Evolutionary conservation across 257 asterid genomes (phyloP), one percentile per base, ranked within the genome.

Genomic region (Forsythia suspensa): DNA sequence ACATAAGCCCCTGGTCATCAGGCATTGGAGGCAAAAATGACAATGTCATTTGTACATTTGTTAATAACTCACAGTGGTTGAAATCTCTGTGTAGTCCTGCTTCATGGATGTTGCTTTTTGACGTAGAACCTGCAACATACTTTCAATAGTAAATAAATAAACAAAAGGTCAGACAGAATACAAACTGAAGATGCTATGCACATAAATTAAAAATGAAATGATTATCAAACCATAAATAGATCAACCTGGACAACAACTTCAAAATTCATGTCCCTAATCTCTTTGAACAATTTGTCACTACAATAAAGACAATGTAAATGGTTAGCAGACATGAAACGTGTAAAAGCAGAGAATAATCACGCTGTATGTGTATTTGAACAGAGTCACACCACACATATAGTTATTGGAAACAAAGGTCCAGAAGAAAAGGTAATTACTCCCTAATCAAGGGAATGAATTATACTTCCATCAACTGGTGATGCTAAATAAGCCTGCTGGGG

Each of bases 161-260:
- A 63, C 24, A 70, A 71, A 79, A 72, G 67, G 76, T 76, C 72
- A 68, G 73, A 71, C 37, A 77, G 61, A 75, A 70, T 42, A 57
- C 40, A 69, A 15, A 80, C 37, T 39, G 37, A 78, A 77, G 52
- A 63, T 70, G 65, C 38, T 24, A 70, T 63, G 70, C 67, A 74
- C 6, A n/a, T n/a, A 52, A 67, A 74, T 40, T 73, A 80, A 70
- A 44, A 73, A 41, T 38, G 67, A 66, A 80, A 52, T 46, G 24
- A 21, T 76, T 70, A 63, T 86, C 79, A 78, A 72, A 81, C 20
- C 73, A 80, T 63, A 68, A 85, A 81, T 79, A 80, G 87, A 83
- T 84, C 89, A 91, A 96, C 98, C 99, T 95, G 99, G 86, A 88
- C 91, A 77, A 93, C 99, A 71, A 94, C 96, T 96, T 94, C 99